phyloP scores from a whole-genome alignment of 441 rosid genomes.

The Francoa sonchifolia region DNA sequence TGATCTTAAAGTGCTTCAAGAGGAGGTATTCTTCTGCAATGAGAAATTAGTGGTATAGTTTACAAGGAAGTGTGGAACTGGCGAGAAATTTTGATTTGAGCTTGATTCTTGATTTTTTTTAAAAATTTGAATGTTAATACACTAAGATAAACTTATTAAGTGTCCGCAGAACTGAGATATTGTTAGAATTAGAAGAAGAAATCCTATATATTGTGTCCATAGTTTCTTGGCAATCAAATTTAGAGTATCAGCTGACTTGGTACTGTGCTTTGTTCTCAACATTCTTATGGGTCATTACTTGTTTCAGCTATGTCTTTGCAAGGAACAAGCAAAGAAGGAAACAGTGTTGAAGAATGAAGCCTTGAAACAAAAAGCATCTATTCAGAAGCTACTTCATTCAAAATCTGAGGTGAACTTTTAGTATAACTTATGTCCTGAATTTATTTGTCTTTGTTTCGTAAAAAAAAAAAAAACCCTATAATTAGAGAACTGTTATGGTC shows the following conservation, averaged over 20 bases:
- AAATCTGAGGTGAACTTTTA: conserved; percentile 47
- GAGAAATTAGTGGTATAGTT: background rate
- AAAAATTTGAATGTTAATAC: no score
- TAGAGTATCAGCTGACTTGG: background rate
- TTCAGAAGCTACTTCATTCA: conserved; percentile 35
- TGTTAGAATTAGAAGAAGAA: no score
- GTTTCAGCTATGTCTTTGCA: conserved; percentile 41
- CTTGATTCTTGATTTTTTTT: no score
- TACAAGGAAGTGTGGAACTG: no score
- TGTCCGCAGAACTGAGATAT: no score
- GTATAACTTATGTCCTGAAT: background rate
- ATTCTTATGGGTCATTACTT: conserved; percentile 9
- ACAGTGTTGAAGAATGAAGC: conserved; percentile 40
- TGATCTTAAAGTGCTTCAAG: conserved; percentile 31
- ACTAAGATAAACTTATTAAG: no score
- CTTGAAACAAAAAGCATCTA: conserved; percentile 31
- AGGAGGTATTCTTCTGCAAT: conserved; percentile 58
- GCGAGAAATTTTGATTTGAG: no score
- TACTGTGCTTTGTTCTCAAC: background rate
- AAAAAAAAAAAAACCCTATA: no score
- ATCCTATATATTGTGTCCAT: no score
- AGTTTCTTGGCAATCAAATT: no score
- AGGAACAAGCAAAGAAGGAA: conserved; percentile 38
- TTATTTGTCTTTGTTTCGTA: background rate
- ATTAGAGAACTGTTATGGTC: no score